These are phyloP conservation scores for Calocybe gangraenosa DNA, from an alignment of 768 basidiomycete genomes.

Conservation along the genomic window DNA sequence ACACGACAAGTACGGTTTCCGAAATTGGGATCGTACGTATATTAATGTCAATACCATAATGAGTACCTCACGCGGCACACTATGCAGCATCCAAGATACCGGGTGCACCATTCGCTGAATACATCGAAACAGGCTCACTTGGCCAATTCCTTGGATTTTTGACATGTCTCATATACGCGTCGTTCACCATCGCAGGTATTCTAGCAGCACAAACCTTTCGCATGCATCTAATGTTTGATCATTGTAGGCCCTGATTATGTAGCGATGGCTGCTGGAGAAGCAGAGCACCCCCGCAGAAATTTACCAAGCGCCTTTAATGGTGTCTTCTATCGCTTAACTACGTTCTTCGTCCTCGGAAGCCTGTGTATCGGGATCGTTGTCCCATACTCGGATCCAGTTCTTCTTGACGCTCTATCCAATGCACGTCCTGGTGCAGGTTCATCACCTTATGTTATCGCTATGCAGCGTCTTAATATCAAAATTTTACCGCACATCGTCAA, in stretches of 20 bases:
- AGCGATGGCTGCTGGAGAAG: conserved; percentile 67
- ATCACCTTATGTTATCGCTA: conserved; percentile 85
- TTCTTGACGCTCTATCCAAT: conserved; percentile 49
- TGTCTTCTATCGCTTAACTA: conserved; percentile 75
- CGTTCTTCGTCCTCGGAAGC: conserved; percentile 75
- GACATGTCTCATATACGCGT: conserved; percentile 57
- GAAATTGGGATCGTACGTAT: conserved; percentile 42
- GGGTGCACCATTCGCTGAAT: conserved; percentile 55
- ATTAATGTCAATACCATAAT: not conserved
- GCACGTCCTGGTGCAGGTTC: conserved; percentile 56
- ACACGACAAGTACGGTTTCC: conserved; percentile 50
- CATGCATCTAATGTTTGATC: not conserved
- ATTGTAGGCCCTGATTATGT: conserved; percentile 45
- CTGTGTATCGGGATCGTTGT: conserved; percentile 76
- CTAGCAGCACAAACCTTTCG: conserved; percentile 1
- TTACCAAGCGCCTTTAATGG: conserved; percentile 68
- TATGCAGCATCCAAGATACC: conserved; percentile 35
- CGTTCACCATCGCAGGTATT: conserved; percentile 57
- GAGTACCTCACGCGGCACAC: not conserved
- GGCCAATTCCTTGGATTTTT: conserved; percentile 64
- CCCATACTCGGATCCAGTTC: conserved; percentile 60
- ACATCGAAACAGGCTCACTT: conserved; percentile 46
- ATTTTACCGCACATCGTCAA: conserved; percentile 70
- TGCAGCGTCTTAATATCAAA: conserved; percentile 63
- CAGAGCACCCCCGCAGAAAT: conserved; percentile 61